Evolutionary conservation across 2,329 filamentous ascomycete genomes (phyloP).

Genomic region (Zasmidium angulare): DNA sequence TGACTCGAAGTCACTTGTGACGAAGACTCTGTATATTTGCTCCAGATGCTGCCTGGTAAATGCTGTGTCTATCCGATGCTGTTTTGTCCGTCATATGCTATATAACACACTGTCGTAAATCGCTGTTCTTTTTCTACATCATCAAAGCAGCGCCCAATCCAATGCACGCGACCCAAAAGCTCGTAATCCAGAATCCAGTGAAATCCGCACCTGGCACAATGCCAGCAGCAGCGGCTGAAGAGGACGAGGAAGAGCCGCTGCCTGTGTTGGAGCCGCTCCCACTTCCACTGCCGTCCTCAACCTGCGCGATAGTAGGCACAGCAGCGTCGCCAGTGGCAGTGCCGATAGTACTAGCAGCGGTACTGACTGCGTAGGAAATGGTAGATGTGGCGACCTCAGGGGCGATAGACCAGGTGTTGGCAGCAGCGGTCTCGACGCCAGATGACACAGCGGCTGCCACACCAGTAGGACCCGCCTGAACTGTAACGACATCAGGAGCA

Average conservation of each 20-base stretch:
- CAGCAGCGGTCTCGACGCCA: conserved; percentile 18
- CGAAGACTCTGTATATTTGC: too few relatives aligned
- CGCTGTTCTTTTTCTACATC: conserved; percentile 14
- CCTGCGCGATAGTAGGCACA: conserved; percentile 26
- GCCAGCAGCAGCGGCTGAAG: conserved; percentile 13
- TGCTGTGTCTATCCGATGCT: too few relatives aligned
- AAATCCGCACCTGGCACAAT: conserved; percentile 14
- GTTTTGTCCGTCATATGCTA: too few relatives aligned
- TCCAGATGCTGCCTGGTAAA: too few relatives aligned
- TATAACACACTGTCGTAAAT: too few relatives aligned
- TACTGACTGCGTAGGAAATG: conserved; percentile 22
- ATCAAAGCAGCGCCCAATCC: conserved; percentile 18
- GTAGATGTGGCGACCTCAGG: conserved; percentile 20
- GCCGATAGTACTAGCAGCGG: conserved; percentile 27
- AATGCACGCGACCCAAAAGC: conserved; percentile 12
- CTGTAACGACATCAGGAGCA: conserved; percentile 24
- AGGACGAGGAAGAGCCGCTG: neutral
- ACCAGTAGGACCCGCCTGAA: conserved; percentile 28
- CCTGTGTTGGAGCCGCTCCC: neutral
- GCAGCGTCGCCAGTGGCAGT: conserved; percentile 33
- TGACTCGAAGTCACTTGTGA: too few relatives aligned
- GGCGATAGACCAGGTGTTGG: conserved; percentile 24
- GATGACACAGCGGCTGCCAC: conserved; percentile 28
- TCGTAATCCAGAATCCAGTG: conserved; percentile 11
- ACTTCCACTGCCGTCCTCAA: conserved; percentile 6